Evolutionary conservation across 495 filamentous ascomycete species (phyloP), one percentile per base, ranked within the genome.

Genomic region (Glonium stellatum): DNA sequence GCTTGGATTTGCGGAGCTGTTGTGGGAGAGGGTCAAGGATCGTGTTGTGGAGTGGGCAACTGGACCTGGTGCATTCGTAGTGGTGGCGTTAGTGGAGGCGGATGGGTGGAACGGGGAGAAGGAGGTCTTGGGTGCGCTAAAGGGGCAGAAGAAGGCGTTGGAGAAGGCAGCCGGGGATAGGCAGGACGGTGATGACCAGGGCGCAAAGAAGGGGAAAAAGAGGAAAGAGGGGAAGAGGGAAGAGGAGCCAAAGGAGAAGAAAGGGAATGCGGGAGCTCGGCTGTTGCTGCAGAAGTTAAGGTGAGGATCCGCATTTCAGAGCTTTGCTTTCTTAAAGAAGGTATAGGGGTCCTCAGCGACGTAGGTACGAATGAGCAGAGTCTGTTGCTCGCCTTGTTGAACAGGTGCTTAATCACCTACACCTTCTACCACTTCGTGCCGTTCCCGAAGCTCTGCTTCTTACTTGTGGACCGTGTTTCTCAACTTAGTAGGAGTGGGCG

Each of bases 21-120:
- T 97, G 12, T 97, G 89, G 64, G 82, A 86, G 36, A 77, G 82
- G 57, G 90, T 96, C 70, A 77, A 85, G 62, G 82, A 84, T 1
- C 77, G 90, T 49, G 75, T 95, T 42, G 66, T 91, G 64, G 72
- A 83, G n/a, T 98, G 93, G 93, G 95, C 95, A 0, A 89, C 82
- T 0, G 87, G 92, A 1, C 78, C 82, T 0, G 87, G 89, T 55
- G 84, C 84, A 0, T 97, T 95, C 64, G 86, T 95, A 12, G 79
- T 95, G 13, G 77, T 97, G 21, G 86, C 80, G 0, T 72, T 98
- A 52, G 63, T 91, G 13, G 95, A 97, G 73, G 82, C 87, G 1
- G 81, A 86, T 4, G 87, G 87, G 52, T 97, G 96, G 66, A 75
- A 77, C 22, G 76, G 82, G 64, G 83, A 81, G 70, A 75, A 75